phyloP scores from a whole-genome alignment of 1,139 yeast species.

The Sugiyamaella neomexicana region DNA sequence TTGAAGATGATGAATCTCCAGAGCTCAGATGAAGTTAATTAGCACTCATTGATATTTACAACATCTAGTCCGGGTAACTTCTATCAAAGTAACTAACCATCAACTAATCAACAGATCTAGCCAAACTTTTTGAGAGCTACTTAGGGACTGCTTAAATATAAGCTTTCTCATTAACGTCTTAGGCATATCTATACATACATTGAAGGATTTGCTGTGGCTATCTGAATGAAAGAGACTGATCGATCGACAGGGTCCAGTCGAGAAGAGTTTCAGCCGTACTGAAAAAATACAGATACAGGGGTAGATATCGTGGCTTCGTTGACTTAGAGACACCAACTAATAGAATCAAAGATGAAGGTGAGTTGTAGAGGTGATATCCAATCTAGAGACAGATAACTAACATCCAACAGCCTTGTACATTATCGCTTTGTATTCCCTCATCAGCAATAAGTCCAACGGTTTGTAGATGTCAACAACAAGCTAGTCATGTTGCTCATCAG shows the following conservation, averaged over 20 bases:
- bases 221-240: no score
- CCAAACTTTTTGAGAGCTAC: no score
- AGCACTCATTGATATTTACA: no score
- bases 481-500: constrained; percentile 71
- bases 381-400: neutral
- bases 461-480: constrained; percentile 68
- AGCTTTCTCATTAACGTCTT: no score
- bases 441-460: constrained; percentile 65
- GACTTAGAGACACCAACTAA: neutral
- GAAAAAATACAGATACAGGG: constrained; percentile 10
- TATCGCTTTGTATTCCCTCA: constrained; percentile 32
- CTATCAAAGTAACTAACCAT: no score
- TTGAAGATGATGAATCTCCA: no score
- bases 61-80: no score
- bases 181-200: no score
- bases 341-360: constrained; percentile 3
- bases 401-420: constrained; percentile 47
- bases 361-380: neutral
- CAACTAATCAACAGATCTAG: no score
- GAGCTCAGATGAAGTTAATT: neutral
- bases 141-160: no score
- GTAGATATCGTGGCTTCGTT: neutral
- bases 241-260: constrained; percentile 3
- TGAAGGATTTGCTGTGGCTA: no score
- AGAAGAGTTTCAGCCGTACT: constrained; percentile 8